Evolutionary conservation across 1,139 yeast genomes (phyloP).

Genomic region (Debaryomycetaceae sp.): DNA sequence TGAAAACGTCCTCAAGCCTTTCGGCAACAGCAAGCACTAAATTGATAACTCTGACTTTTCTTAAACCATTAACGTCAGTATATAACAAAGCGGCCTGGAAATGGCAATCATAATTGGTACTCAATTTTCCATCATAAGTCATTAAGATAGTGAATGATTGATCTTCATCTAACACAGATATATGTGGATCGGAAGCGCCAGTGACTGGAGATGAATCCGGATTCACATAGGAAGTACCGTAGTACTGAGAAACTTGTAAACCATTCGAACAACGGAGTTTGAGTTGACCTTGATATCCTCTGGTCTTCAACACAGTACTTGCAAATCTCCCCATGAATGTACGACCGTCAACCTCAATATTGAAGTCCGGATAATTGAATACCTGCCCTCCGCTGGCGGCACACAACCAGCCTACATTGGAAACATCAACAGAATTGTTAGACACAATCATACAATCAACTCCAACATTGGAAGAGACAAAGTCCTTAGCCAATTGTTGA

Average conservation of each 20-base stretch:
- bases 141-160: slow-evolving; percentile 71
- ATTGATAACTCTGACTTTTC: slow-evolving; percentile 85
- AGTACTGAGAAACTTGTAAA: slow-evolving; percentile 75
- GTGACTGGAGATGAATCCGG: slow-evolving; percentile 29
- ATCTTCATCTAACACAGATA: slow-evolving; percentile 64
- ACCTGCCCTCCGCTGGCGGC: slow-evolving; percentile 71
- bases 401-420: slow-evolving; percentile 68
- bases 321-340: slow-evolving; percentile 60
- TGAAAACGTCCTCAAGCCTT: slow-evolving; percentile 68
- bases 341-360: slow-evolving; percentile 67
- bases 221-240: slow-evolving; percentile 46
- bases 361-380: slow-evolving; percentile 65
- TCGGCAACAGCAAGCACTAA: slow-evolving; percentile 78
- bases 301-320: slow-evolving; percentile 38
- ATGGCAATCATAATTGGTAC: slow-evolving; percentile 73
- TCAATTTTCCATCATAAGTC: slow-evolving; percentile 72
- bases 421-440: slow-evolving; percentile 64
- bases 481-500: slow-evolving; percentile 55
- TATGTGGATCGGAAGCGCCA: slow-evolving; percentile 57
- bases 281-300: slow-evolving; percentile 79
- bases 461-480: slow-evolving; percentile 61
- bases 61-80: slow-evolving; percentile 69
- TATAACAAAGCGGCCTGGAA: slow-evolving; percentile 89
- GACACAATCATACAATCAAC: slow-evolving; percentile 74
- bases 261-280: slow-evolving; percentile 90